Conservation (phyloP, 2,329 filamentous ascomycete genomes). For the Trichoderma sp. region DNA sequence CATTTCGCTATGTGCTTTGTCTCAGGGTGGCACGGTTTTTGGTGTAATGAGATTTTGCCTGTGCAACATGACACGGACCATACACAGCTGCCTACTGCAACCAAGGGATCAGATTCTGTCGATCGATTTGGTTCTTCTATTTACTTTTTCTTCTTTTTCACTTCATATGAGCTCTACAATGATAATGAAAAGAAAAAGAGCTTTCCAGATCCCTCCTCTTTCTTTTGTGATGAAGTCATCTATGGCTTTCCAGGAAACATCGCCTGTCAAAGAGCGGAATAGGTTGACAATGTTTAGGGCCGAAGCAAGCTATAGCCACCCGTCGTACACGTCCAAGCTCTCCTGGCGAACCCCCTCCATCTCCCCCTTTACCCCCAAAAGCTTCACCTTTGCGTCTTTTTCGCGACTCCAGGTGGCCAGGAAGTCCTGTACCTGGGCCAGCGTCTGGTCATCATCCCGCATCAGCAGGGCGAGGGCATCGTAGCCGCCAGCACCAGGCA, state of each 20-base stretch:
- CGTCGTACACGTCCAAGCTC: slow-evolving; percentile 42
- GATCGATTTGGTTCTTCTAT: neutral
- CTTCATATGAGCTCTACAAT: neutral
- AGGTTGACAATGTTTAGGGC: neutral
- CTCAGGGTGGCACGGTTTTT: neutral
- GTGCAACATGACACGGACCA: neutral
- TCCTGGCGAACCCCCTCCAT: slow-evolving; percentile 62
- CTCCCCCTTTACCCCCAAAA: slow-evolving; percentile 69
- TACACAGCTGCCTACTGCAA: neutral
- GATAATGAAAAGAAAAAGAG: neutral
- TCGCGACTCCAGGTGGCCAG: slow-evolving; percentile 63
- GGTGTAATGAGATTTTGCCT: neutral
- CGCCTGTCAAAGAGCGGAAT: neutral
- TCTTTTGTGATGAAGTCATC: neutral
- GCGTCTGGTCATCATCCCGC: slow-evolving; percentile 66
- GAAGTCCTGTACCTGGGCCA: slow-evolving; percentile 58
- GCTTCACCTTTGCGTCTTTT: slow-evolving; percentile 61
- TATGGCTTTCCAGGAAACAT: neutral
- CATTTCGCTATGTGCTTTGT: neutral
- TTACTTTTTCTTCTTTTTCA: neutral
- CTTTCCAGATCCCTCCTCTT: neutral
- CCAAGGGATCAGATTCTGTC: neutral
- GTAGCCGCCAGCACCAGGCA: slow-evolving; percentile 90
- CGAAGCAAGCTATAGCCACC: slow-evolving; percentile 39
- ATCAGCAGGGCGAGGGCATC: slow-evolving; percentile 85